Evolutionary conservation across 2,329 filamentous ascomycete species (phyloP), one percentile per base, ranked within the genome.

Genomic region (Cytospora schulzeri): DNA sequence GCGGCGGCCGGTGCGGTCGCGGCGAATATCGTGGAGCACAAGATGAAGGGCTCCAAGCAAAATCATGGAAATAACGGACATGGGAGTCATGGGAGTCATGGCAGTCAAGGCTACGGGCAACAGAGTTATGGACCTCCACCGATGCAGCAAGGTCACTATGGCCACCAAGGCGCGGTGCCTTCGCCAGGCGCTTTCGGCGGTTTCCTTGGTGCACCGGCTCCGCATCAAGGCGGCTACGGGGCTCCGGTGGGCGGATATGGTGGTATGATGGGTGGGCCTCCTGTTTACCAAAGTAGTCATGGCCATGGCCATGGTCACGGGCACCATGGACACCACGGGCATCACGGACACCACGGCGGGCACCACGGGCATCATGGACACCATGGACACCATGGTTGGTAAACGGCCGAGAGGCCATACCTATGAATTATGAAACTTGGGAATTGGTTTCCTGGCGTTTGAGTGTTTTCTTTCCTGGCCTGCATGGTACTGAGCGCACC

Each of bases 1-100:
- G 75, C 80, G 9, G 78, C 85, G 2, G 82, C 80, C 14, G 85
- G 85, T 28, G 84, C 83, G 0, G 77, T 86, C 15, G 81, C 80
- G 3, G 85, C 85, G 9, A 86, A 86, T 68, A 74, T 80, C 22
- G 71, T 85, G 45, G 81, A 82, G 71, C 70, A 79, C 60, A 79
- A 81, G 62, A 50, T 79, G 9, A 74, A 78, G 72, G 73, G 74
- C 33, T 55, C 54, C 11, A 57, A 53, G 9, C 65, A 72, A 50
- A 65, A 71, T 5, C 62, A 69, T 1, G 54, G 70, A 12, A 60
- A 64, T 17, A 33, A 33, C 6, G 31, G 31, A 15, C 57, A 65
- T n/a, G 33, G 53, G 12, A 22, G 48, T 15, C 59, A 66, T 19
- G 57, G 61, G 24, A 52, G 62, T 33, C 31, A 33, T 33, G n/a